A percentile compares a stretch with the other conserved stretches of the same genome.
phyloP scores from a whole-genome alignment of 1,284 basidiomycete genomes.

The Phlebopus sp. region DNA sequence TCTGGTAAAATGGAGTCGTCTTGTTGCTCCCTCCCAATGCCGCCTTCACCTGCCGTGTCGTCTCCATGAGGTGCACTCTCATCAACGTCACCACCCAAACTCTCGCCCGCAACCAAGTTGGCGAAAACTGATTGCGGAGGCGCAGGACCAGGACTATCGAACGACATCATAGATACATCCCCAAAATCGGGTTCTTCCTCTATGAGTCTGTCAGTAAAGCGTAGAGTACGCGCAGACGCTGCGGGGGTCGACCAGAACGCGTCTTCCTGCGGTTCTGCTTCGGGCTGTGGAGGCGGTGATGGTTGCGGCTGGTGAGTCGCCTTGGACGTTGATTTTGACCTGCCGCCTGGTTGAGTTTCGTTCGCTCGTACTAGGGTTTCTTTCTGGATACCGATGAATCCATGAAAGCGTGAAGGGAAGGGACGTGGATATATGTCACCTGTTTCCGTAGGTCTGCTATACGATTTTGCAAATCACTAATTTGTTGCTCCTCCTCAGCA shows the following conservation, averaged over 20 bases:
- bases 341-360: slow-evolving; percentile 13
- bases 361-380: slow-evolving; percentile 37
- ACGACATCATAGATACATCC: slow-evolving; percentile 50
- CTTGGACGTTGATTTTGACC: slow-evolving; percentile 9
- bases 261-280: slow-evolving; percentile 43
- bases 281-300: slow-evolving; percentile 19
- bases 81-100: slow-evolving; percentile 4
- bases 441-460: slow-evolving; percentile 52
- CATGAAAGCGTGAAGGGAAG: neutral
- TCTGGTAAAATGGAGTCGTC: slow-evolving; percentile 14
- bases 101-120: slow-evolving; percentile 15
- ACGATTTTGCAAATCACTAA: slow-evolving; percentile 51
- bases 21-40: slow-evolving; percentile 4
- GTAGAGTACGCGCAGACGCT: slow-evolving; percentile 51
- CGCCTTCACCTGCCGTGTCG: slow-evolving; percentile 2
- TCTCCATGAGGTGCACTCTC: slow-evolving; percentile 8
- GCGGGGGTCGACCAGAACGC: slow-evolving; percentile 61
- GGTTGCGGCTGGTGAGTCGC: slow-evolving; percentile 9
- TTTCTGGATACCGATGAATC: slow-evolving; percentile 37
- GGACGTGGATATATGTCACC: slow-evolving; percentile 33
- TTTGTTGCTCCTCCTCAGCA: slow-evolving; percentile 55
- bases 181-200: slow-evolving; percentile 60
- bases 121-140: slow-evolving; percentile 32
- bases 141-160: slow-evolving; percentile 45
- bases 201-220: slow-evolving; percentile 59